Evolutionary conservation across 352 stramenopile genomes (phyloP).

Genomic region (Globisporangium spiculum): DNA sequence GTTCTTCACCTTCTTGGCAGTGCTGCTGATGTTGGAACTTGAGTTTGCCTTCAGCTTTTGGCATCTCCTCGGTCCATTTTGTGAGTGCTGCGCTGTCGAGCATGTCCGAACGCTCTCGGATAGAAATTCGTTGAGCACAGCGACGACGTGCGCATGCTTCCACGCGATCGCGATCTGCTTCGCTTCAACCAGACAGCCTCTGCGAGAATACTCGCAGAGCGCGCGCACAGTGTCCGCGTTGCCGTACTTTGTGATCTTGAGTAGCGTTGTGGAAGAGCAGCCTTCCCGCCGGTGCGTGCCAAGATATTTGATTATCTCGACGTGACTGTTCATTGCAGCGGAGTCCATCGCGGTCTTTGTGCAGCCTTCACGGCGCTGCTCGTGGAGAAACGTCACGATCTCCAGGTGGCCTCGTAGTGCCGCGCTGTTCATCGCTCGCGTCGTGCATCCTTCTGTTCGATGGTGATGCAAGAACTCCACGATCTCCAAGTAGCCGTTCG

Average conservation of each 20-base stretch:
- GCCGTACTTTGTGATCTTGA: slow-evolving; percentile 12
- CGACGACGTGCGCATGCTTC: slow-evolving; percentile 3
- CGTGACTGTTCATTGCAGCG: slow-evolving; percentile 11
- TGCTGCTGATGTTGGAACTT: not conserved
- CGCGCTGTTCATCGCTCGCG: slow-evolving; percentile 5
- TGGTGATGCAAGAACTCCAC: slow-evolving; percentile 9
- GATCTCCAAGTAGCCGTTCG: not conserved
- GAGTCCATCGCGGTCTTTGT: slow-evolving; percentile 9
- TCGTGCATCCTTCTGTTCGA: slow-evolving; percentile 7
- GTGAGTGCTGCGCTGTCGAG: not conserved
- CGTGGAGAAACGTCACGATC: slow-evolving; percentile 6
- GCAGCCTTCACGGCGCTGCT: slow-evolving; percentile 2
- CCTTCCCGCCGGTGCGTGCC: slow-evolving; percentile 2
- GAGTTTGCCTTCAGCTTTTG: slow-evolving; percentile 3
- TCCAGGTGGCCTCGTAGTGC: not conserved
- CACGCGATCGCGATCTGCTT: slow-evolving; percentile 9
- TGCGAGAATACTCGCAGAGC: slow-evolving; percentile 2
- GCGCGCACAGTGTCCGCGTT: slow-evolving; percentile 5
- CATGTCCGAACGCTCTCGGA: slow-evolving; percentile 1
- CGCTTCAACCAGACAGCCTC: slow-evolving; percentile 9
- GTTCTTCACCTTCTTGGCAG: not conserved
- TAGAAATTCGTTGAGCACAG: slow-evolving; percentile 10
- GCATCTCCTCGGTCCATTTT: not conserved
- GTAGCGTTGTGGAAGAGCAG: not conserved
- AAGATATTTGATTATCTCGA: slow-evolving; percentile 3